Evolutionary conservation across 2,329 filamentous ascomycete genomes (phyloP).

Genomic region (Ophiostoma triangulosporum): DNA sequence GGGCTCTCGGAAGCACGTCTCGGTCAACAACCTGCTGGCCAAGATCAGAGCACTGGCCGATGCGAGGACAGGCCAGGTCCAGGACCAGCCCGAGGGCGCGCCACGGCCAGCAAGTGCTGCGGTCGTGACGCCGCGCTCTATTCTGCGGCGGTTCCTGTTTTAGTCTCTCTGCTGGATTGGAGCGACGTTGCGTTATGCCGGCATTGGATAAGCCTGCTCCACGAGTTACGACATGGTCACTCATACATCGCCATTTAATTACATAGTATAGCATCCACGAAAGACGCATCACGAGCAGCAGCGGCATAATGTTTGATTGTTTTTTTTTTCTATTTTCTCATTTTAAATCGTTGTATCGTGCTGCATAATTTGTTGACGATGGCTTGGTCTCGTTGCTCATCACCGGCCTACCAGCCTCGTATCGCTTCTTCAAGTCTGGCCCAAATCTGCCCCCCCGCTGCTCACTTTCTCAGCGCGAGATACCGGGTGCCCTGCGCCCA

Average conservation of each 20-base stretch:
- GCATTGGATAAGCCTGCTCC: no score
- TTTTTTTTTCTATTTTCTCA: no score
- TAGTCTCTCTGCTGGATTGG: constrained; percentile 4
- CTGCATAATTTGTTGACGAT: no score
- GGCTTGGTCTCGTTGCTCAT: no score
- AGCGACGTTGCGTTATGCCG: no score
- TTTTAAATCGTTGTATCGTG: no score
- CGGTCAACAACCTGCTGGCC: constrained; percentile 44
- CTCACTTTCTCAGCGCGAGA: constrained; percentile 22
- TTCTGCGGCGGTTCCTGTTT: not conserved
- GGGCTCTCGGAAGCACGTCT: constrained; percentile 38
- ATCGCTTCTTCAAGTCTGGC: not conserved
- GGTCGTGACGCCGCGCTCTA: not conserved
- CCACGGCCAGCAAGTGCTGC: not conserved
- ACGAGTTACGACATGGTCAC: no score
- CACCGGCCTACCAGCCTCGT: no score
- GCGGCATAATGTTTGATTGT: no score
- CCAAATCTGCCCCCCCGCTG: not conserved
- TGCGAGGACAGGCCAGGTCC: constrained; percentile 12
- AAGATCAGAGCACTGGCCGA: constrained; percentile 37
- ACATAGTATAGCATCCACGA: no score
- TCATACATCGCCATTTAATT: no score
- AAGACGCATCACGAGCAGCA: no score
- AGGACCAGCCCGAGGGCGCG: not conserved
- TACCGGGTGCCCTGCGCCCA: constrained; percentile 45